Conservation (phyloP, 2,329 filamentous ascomycete species). For the Septoria petroselini region DNA sequence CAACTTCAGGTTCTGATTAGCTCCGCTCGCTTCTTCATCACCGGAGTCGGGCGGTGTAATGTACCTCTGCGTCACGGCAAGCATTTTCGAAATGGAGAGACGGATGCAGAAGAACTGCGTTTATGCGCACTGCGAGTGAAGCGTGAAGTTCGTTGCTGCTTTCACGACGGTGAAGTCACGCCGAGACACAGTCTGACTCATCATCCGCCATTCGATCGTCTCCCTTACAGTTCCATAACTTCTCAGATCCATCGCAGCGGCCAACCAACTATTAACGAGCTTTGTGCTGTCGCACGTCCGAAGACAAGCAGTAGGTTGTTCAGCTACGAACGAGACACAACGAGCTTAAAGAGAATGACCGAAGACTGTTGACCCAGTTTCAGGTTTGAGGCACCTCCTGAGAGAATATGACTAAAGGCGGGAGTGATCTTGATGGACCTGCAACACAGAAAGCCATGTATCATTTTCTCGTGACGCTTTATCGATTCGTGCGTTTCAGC, state of each 20-base stretch:
- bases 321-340: too few relatives aligned
- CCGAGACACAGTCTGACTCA: neutral
- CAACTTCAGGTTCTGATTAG: conserved; percentile 5
- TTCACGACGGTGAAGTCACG: neutral
- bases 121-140: neutral
- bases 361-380: too few relatives aligned
- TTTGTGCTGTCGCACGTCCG: too few relatives aligned
- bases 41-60: neutral
- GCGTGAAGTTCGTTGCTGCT: neutral
- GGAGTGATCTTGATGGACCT: too few relatives aligned
- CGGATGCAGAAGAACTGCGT: neutral
- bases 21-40: neutral
- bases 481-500: too few relatives aligned
- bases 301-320: too few relatives aligned
- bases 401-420: too few relatives aligned
- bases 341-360: too few relatives aligned
- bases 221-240: neutral
- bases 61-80: conserved; percentile 3
- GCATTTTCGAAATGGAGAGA: neutral
- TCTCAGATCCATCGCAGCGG: neutral
- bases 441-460: too few relatives aligned
- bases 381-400: too few relatives aligned
- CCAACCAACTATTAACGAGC: neutral
- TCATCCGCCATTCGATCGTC: neutral
- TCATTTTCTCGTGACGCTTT: too few relatives aligned